phyloP scores from a whole-genome alignment of 139 green algal genomes.

The Chlamydomonas sp. region DNA sequence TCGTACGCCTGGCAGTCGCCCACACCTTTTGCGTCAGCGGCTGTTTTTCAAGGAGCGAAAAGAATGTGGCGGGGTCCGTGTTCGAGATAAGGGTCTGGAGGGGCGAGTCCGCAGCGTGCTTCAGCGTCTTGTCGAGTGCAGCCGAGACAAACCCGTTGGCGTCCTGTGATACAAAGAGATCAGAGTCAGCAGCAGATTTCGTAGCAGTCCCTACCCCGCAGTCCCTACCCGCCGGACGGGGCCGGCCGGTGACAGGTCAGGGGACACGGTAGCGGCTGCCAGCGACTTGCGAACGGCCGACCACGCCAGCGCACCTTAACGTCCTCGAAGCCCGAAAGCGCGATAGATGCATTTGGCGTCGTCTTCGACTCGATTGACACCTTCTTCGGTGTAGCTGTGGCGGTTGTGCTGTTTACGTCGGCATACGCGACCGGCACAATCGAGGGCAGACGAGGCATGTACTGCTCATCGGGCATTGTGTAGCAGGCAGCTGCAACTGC shows the following conservation, averaged over 20 bases:
- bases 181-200: too few species aligned
- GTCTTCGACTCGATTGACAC: too few species aligned
- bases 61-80: constrained; percentile 13
- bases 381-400: too few species aligned
- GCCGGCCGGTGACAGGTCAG: too few species aligned
- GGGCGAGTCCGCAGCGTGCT: constrained; percentile 10
- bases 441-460: too few species aligned
- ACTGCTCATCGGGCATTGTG: background rate
- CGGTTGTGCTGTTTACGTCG: too few species aligned
- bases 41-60: constrained; percentile 12
- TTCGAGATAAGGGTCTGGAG: background rate
- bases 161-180: background rate
- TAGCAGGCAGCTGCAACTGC: background rate
- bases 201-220: too few species aligned
- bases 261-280: too few species aligned
- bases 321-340: constrained; percentile 17
- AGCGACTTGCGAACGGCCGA: background rate
- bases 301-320: background rate
- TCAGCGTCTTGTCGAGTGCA: constrained; percentile 5
- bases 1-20: too few species aligned
- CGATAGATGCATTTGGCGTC: background rate
- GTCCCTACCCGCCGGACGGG: too few species aligned
- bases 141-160: background rate
- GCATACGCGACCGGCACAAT: too few species aligned
- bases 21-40: constrained; percentile 15